phyloP scores from a whole-genome alignment of 768 basidiomycete genomes.

The Auriscalpium vulgare region DNA sequence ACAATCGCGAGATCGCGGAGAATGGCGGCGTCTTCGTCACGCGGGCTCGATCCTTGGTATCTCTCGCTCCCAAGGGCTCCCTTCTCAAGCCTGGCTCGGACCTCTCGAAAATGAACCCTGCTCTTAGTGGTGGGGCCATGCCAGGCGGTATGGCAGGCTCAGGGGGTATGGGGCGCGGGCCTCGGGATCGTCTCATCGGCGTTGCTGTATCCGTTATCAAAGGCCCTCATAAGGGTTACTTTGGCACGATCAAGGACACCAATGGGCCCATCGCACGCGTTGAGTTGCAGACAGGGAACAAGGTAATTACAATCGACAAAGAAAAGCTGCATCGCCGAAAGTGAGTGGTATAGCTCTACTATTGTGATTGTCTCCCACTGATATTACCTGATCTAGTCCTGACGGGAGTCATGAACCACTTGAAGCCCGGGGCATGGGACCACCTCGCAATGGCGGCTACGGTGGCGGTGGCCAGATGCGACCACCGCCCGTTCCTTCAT shows the following conservation, averaged over 20 bases:
- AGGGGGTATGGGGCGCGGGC: slow-evolving; percentile 69
- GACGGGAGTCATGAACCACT: slow-evolving; percentile 50
- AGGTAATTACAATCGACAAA: slow-evolving; percentile 81
- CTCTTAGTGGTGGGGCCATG: slow-evolving; percentile 46
- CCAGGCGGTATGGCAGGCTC: slow-evolving; percentile 76
- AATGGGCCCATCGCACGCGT: slow-evolving; percentile 83
- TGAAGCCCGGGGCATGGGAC: slow-evolving; percentile 30
- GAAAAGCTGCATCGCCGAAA: slow-evolving; percentile 63
- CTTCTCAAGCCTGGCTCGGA: slow-evolving; percentile 61
- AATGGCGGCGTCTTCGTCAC: slow-evolving; percentile 95
- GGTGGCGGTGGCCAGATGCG: slow-evolving; percentile 11
- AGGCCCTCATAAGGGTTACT: slow-evolving; percentile 85
- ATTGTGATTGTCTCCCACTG: not conserved
- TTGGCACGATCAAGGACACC: slow-evolving; percentile 91
- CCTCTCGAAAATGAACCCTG: slow-evolving; percentile 88
- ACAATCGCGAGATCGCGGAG: slow-evolving; percentile 84
- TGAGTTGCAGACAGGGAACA: slow-evolving; percentile 85
- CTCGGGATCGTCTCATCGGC: slow-evolving; percentile 78
- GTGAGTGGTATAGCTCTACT: slow-evolving; percentile 36
- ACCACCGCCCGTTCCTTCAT: slow-evolving; percentile 8
- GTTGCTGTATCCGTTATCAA: slow-evolving; percentile 71
- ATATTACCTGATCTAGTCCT: slow-evolving; percentile 30
- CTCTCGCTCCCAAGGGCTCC: slow-evolving; percentile 80
- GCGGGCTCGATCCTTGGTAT: slow-evolving; percentile 72
- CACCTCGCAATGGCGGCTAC: slow-evolving; percentile 23